Evolutionary conservation across 148 eudicot genomes (phyloP), one percentile per base, ranked within the genome.

Genomic region (Cornus suecica): DNA sequence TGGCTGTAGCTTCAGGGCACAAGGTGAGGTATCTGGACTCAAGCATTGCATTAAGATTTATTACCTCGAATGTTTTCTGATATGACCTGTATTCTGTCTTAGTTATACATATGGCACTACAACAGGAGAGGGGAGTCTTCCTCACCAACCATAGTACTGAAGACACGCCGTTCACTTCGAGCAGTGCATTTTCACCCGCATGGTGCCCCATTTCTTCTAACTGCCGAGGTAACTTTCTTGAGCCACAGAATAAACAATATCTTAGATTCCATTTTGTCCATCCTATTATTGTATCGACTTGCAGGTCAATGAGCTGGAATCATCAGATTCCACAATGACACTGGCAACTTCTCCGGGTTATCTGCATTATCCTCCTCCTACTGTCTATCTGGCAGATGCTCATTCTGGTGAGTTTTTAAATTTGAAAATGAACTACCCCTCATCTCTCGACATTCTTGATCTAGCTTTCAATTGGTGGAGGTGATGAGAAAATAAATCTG

Each of bases 181-280:
- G 99, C 99, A 68, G 99, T 96, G 80, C 98, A 93, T 82, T 96
- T 96, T 80, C 99, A 93, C 82, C 99, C 99, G 15, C 97, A 90
- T 81, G 98, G 80, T 78, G 99, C 95, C 28, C 99, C 98, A 25
- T 84, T 88, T 84, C 88, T 96, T 67, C 74, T 96, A 73, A 96
- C 99, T 76, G 99, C 99, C 66, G 99, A 96, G 98, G 99, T 96
- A 84, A 62, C 28, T 72, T 69, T 56, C n/a, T 58, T 22, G 23
- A 14, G 25, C 62, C 20, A 58, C 66, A 45, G 32, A 74, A 69
- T 28, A 23, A 29, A 25, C 26, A 58, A 1, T 48, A 26, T 42
- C 37, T 80, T 60, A 27, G 20, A 28, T 61, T 30, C 20, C 18
- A 24, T 31, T 11, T 25, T 24, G 26, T 28, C 29, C 11, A 71